Percentiles rank a stretch among this genome's conserved stretches.
These are phyloP conservation scores for Rutstroemia sp. DNA, from an alignment of 2,329 filamentous ascomycete species.

Conservation along the genomic window DNA sequence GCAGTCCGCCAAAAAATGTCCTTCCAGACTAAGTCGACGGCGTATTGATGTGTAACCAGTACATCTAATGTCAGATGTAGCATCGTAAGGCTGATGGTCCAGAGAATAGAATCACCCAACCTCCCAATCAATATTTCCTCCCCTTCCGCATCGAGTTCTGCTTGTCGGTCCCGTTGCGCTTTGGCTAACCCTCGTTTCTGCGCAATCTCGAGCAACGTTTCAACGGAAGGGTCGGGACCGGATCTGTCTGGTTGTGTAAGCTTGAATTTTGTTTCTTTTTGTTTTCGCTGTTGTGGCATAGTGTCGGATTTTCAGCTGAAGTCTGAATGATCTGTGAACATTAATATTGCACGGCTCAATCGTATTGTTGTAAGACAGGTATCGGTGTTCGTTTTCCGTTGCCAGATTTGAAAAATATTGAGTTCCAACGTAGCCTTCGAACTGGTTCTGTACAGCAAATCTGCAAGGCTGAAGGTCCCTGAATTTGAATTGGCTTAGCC, in stretches of 20 bases:
- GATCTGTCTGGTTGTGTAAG: conserved; percentile 64
- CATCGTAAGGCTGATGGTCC: conserved; percentile 57
- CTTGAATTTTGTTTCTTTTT: conserved; percentile 44
- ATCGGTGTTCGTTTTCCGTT: too few relatives aligned
- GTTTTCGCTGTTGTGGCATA: conserved; percentile 44
- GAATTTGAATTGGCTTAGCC: too few relatives aligned
- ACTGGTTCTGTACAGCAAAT: too few relatives aligned
- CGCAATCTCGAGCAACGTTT: conserved; percentile 69
- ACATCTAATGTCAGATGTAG: conserved; percentile 74
- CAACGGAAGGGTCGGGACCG: conserved; percentile 44
- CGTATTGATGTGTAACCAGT: conserved; percentile 71
- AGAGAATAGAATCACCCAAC: conserved; percentile 44
- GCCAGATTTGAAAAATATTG: too few relatives aligned
- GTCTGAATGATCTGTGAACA: too few relatives aligned
- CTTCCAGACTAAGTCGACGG: conserved; percentile 55
- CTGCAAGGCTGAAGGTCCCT: too few relatives aligned
- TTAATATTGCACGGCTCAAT: too few relatives aligned
- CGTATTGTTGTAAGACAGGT: too few relatives aligned
- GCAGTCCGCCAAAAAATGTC: conserved; percentile 43
- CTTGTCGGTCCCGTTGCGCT: conserved; percentile 11
- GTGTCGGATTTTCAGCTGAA: neutral
- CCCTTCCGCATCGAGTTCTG: conserved; percentile 23
- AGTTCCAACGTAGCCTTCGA: too few relatives aligned
- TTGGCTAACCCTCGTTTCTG: conserved; percentile 48
- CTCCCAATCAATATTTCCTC: conserved; percentile 25